Base-by-base conservation (phyloP, 2,329 filamentous ascomycete genomes). In the Sporothrix sp. region DNA sequence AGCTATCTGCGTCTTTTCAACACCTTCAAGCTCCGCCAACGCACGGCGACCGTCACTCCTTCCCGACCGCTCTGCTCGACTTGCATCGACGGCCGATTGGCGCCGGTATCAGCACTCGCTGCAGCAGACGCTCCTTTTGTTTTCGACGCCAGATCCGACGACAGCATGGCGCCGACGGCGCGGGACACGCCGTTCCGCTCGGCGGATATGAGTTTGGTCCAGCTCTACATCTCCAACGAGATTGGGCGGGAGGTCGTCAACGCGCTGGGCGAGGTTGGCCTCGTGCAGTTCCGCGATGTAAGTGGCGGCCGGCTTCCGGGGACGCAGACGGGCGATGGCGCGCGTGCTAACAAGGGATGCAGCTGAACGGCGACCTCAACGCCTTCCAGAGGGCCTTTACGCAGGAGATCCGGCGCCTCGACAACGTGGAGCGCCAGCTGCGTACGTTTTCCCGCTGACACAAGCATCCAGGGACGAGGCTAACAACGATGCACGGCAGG, bases 131-230 rank as follows among this genome's bases (percentile, higher is more conserved):
- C n/a, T 16, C 14, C 20, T 43, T 11, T 9, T 20, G 27, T 10
- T 20, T 25, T 43, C 14, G 13, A n/a, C 35, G 10, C n/a, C 25
- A 32, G 23, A 56, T 55, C 53, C 51, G 18, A 25, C 44, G 58
- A 56, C 65, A 69, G 58, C 58, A 85, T 84, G 81, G 79, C 79
- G 69, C 73, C 76, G 59, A 71, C 73, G 66, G 71, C 73, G 67
- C 72, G 87, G 73, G 89, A 97, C 73, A 95, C 90, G 70, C 87
- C 96, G 75, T 97, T 98, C 83, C 91, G 94, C 79, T 98, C 93
- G 67, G 87, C 89, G 87, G 87, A 96, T 71, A 98, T 98, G 93
- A 96, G 89, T 78, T 85, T 98, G 84, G 95, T 95, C 65, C 93
- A 98, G 82, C 85, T 98, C 64, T 98, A 97, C 72, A 94, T 98